Evolutionary conservation across 139 green algal genomes (phyloP).

Genomic region (Diplosphaera chodatii): DNA sequence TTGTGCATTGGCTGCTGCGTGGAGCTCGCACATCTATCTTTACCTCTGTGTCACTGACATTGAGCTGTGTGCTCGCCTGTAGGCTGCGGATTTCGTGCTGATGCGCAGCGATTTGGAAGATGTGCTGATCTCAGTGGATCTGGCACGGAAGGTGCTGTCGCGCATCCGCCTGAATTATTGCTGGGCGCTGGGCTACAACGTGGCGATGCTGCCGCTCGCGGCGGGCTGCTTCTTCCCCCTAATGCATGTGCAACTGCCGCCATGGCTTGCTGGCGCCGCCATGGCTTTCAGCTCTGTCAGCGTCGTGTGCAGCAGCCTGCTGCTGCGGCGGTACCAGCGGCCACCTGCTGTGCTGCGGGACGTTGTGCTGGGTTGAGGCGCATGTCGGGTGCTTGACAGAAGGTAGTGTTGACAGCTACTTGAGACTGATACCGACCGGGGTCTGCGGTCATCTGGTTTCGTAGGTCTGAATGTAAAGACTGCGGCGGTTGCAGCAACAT

Average conservation of each 20-base stretch:
- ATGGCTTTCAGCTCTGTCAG: conserved; percentile 89
- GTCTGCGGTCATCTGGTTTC: too few relatives aligned
- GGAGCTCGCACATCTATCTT: too few relatives aligned
- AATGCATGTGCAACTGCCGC: conserved; percentile 68
- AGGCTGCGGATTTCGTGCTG: conserved; percentile 89
- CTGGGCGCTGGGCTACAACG: conserved; percentile 94
- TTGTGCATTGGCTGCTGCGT: not conserved
- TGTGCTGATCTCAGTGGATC: conserved; percentile 83
- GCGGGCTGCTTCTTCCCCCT: conserved; percentile 65
- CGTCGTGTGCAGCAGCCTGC: conserved; percentile 77
- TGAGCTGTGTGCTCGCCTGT: conserved; percentile 15
- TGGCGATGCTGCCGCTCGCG: conserved; percentile 78
- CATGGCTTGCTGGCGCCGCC: conserved; percentile 82
- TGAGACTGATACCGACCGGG: too few relatives aligned
- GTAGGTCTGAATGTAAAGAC: too few relatives aligned
- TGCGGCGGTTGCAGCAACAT: too few relatives aligned
- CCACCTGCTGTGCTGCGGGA: conserved; percentile 23
- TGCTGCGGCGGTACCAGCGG: conserved; percentile 72
- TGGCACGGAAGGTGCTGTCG: conserved; percentile 73
- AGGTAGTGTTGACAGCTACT: too few relatives aligned
- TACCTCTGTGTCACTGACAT: too few relatives aligned
- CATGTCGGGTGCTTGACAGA: too few relatives aligned
- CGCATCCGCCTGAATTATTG: conserved; percentile 90
- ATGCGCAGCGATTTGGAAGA: conserved; percentile 86
- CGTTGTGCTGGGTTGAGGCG: not conserved